A percentile compares a stretch with the other conserved stretches of the same genome.
phyloP scores from a whole-genome alignment of 2,329 filamentous ascomycete genomes.

The Fusarium buxicola region DNA sequence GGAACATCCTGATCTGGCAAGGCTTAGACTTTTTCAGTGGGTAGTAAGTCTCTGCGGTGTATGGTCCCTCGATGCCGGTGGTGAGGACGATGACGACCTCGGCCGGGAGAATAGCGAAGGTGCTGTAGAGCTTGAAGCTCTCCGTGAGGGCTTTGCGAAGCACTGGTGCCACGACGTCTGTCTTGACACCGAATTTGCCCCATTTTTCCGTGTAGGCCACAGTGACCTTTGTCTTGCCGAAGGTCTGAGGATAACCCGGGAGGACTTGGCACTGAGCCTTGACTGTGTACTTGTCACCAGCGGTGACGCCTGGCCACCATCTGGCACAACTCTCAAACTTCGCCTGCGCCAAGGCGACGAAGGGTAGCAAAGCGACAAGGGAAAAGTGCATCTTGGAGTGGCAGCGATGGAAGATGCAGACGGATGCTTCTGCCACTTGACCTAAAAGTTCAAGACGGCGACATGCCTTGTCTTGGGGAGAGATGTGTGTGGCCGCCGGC shows the following conservation, averaged over 20 bases:
- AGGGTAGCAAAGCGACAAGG: neutral
- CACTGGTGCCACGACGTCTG: slow-evolving; percentile 4
- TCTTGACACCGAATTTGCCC: neutral
- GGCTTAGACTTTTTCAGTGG: slow-evolving; percentile 3
- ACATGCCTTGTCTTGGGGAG: too few relatives aligned
- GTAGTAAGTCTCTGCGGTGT: slow-evolving; percentile 14
- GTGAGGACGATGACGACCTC: slow-evolving; percentile 22
- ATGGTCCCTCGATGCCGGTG: neutral
- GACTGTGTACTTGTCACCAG: slow-evolving; percentile 4
- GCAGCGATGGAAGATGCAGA: neutral
- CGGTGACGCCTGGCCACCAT: slow-evolving; percentile 7
- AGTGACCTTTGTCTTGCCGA: slow-evolving; percentile 12
- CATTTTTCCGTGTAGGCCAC: slow-evolving; percentile 26
- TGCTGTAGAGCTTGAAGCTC: slow-evolving; percentile 16
- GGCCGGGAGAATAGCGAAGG: slow-evolving; percentile 12
- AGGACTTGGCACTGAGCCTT: slow-evolving; percentile 13
- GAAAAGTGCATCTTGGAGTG: slow-evolving; percentile 14
- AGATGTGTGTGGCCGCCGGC: too few relatives aligned
- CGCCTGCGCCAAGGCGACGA: slow-evolving; percentile 3
- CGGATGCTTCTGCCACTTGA: neutral
- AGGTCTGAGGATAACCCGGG: slow-evolving; percentile 15
- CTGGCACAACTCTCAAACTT: slow-evolving; percentile 13
- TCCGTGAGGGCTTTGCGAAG: slow-evolving; percentile 14
- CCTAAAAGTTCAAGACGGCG: too few relatives aligned
- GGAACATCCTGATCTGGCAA: slow-evolving; percentile 17